These are phyloP conservation scores for Pythium coloratum DNA, from an alignment of 352 stramenopile genomes.

Conservation along the genomic window DNA sequence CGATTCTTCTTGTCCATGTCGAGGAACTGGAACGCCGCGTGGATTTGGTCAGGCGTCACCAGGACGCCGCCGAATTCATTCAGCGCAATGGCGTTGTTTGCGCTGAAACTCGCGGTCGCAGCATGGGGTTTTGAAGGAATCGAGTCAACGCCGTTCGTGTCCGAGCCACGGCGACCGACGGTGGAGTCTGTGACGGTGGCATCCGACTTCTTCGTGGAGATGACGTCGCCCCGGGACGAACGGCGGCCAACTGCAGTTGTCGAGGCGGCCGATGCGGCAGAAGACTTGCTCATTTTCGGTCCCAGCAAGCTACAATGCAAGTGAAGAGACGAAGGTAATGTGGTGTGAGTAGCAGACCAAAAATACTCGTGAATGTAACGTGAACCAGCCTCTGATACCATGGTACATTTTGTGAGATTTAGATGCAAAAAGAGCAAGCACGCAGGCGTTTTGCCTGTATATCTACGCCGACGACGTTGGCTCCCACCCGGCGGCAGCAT, in stretches of 20 bases:
- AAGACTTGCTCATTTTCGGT: neutral
- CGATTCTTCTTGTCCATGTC: conserved; percentile 79
- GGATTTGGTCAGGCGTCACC: conserved; percentile 85
- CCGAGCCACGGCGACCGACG: neutral
- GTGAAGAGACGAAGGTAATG: neutral
- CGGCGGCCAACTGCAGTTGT: neutral
- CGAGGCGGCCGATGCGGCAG: neutral
- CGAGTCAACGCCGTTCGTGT: neutral
- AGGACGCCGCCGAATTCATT: conserved; percentile 76
- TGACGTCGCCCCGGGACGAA: neutral
- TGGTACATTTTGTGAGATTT: neutral
- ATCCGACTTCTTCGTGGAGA: neutral
- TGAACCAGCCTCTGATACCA: neutral
- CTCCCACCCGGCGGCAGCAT: conserved; percentile 30
- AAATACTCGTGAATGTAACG: neutral
- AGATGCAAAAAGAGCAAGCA: neutral
- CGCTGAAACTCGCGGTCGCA: neutral
- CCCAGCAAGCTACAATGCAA: neutral
- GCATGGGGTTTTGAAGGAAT: neutral
- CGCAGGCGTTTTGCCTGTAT: neutral
- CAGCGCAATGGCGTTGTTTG: neutral
- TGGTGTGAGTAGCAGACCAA: neutral
- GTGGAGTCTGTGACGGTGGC: neutral
- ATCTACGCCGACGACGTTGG: conserved; percentile 16
- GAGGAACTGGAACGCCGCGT: conserved; percentile 88